phyloP scores from a whole-genome alignment of 169 alveolate species.

The Babesia caballi region DNA sequence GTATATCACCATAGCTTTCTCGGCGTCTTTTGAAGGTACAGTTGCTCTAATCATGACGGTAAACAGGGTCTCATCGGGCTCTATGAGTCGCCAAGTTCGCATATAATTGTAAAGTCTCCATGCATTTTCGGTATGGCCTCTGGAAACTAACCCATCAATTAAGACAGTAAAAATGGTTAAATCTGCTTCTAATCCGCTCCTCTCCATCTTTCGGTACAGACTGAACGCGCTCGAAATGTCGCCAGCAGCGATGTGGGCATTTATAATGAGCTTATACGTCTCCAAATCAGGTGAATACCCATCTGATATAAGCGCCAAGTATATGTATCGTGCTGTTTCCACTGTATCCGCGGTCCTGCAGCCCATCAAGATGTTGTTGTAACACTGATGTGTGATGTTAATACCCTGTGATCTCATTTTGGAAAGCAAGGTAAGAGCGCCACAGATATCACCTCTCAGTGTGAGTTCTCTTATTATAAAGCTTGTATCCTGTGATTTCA shows the following conservation, averaged over 20 bases:
- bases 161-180: constrained; percentile 73
- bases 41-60: constrained; percentile 83
- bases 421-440: neutral
- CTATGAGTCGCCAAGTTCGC: constrained; percentile 77
- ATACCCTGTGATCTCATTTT: neutral
- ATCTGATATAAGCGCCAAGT: constrained; percentile 73
- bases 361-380: constrained; percentile 65
- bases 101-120: constrained; percentile 76
- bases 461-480: neutral
- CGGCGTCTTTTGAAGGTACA: constrained; percentile 69
- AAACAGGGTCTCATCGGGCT: constrained; percentile 81
- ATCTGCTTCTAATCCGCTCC: constrained; percentile 72
- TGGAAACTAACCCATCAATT: constrained; percentile 75
- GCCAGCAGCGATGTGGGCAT: constrained; percentile 69
- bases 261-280: constrained; percentile 75
- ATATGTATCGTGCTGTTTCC: constrained; percentile 71
- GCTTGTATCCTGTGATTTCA: neutral
- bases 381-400: constrained; percentile 62
- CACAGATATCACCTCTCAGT: neutral
- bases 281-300: constrained; percentile 70
- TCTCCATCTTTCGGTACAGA: constrained; percentile 76
- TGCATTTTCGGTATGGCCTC: constrained; percentile 66
- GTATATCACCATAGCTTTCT: constrained; percentile 74
- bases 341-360: constrained; percentile 58
- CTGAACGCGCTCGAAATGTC: constrained; percentile 75